Percentiles rank a stretch among this genome's conserved stretches.
phyloP scores from a whole-genome alignment of 768 basidiomycete genomes.

The Neoboletus subvelutipes region DNA sequence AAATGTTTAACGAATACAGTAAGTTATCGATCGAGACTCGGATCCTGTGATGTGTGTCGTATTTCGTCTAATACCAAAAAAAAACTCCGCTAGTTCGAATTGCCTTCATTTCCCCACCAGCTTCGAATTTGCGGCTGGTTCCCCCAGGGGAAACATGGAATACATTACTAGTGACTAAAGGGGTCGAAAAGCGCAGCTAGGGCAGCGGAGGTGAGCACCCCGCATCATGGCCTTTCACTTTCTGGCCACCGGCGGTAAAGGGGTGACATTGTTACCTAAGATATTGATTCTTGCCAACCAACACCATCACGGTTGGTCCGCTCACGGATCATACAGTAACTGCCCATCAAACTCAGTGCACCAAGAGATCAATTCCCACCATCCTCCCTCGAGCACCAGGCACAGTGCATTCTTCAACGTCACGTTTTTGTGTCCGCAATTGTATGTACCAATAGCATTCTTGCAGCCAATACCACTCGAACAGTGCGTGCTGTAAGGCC shows the following conservation, averaged over 20 bases:
- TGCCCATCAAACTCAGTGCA: background rate
- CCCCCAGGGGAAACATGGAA: background rate
- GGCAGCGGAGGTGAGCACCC: background rate
- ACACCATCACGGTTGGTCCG: background rate
- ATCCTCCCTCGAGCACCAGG: too few relatives aligned
- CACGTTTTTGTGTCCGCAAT: too few relatives aligned
- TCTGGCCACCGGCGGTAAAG: background rate
- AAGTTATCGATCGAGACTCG: slow-evolving; percentile 1
- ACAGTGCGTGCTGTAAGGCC: background rate
- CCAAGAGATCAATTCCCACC: background rate
- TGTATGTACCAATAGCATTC: too few relatives aligned
- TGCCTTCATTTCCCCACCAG: background rate
- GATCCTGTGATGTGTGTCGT: background rate
- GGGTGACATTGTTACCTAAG: slow-evolving; percentile 1
- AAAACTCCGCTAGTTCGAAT: slow-evolving; percentile 2
- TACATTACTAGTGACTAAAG: background rate
- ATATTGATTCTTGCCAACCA: background rate
- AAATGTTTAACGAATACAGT: background rate
- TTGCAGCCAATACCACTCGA: too few relatives aligned
- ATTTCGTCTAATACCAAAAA: background rate
- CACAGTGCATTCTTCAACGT: too few relatives aligned
- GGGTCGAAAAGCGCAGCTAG: background rate
- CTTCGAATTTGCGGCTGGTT: background rate
- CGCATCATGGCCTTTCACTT: background rate
- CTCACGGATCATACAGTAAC: background rate